Evolutionary conservation across 192 early-diverging fungal genomes (phyloP).

Genomic region (Funneliformis geosporum): DNA sequence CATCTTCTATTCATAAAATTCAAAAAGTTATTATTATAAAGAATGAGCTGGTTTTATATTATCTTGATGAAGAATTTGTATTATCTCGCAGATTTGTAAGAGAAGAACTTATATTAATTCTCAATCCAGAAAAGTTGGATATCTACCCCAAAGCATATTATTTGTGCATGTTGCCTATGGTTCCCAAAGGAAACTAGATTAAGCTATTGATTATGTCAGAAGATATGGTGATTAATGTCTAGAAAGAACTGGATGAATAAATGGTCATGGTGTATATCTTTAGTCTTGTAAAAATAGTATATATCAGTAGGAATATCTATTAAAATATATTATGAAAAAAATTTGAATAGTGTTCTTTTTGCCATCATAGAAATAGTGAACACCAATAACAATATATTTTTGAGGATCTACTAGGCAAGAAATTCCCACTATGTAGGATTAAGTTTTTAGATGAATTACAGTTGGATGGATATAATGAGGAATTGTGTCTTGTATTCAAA

Average conservation of each 20-base stretch:
- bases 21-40: constrained; percentile 21
- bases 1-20: constrained; percentile 7
- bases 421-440: not conserved
- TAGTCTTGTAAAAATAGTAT: too few relatives aligned
- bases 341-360: constrained; percentile 15
- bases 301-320: not conserved
- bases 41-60: constrained; percentile 24
- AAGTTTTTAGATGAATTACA: constrained; percentile 15
- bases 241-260: too few relatives aligned
- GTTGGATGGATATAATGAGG: constrained; percentile 15
- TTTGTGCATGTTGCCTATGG: not conserved
- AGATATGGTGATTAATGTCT: not conserved
- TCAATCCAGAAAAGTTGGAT: constrained; percentile 10
- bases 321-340: constrained; percentile 24
- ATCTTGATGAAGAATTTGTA: constrained; percentile 15
- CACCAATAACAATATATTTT: not conserved
- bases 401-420: constrained; percentile 2
- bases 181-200: too few relatives aligned
- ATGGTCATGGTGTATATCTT: too few relatives aligned
- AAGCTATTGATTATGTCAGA: constrained; percentile 4
- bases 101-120: constrained; percentile 22
- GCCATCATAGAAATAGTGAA: not conserved
- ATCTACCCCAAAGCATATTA: constrained; percentile 3
- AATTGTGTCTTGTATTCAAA: constrained; percentile 15
- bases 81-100: not conserved